Base-by-base conservation (phyloP, 2,329 filamentous ascomycete genomes). In the Diaporthe destruens region DNA sequence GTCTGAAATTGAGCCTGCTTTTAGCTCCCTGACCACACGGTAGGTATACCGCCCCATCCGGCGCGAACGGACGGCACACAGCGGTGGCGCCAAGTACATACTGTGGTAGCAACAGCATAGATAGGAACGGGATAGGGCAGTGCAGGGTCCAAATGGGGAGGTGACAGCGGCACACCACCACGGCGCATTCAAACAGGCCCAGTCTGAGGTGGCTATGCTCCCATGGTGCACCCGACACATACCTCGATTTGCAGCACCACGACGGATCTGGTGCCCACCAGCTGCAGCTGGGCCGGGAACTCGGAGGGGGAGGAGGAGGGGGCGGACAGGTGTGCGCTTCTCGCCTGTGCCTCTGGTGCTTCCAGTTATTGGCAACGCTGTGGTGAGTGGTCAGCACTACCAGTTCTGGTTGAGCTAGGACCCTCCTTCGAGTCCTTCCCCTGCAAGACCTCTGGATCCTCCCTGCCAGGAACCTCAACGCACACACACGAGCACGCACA, bases 161-260 rank as follows among this genome's bases (percentile, higher is more conserved):
- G 55, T 70, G 49, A 63, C 55, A 53, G 55, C 47, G 25, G 47
- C 68, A 70, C 68, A 70, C 68, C 68, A 70, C 55, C 49, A 61
- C 55, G 25, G n/a, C 18, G 47, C 66, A 25, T 25, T 53, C 51
- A 49, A 39, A 57, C 66, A 69, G 53, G 66, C 66, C 44, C 53
- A 69, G 66, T 47, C 53, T 66, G 55, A 59, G 42, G 55, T 59
- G 67, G 67, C 67, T 47, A 55, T 69, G 66, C 67, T 61, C 39
- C 55, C 67, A 29, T 36, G 59, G 53, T 59, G 55, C 55, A 53
- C 3, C 12, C 36, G 36, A 39, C 3, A 9, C 36, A 39, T 42
- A 32, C 32, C 57, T 36, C 61, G 44, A 25, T 6, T 51, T 34
- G 34, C 29, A 51, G 25, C 61, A 53, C 61, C 61, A 66, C 16